Conservation (phyloP, 2,329 filamentous ascomycete genomes). For the Mollisiaceae sp. region DNA sequence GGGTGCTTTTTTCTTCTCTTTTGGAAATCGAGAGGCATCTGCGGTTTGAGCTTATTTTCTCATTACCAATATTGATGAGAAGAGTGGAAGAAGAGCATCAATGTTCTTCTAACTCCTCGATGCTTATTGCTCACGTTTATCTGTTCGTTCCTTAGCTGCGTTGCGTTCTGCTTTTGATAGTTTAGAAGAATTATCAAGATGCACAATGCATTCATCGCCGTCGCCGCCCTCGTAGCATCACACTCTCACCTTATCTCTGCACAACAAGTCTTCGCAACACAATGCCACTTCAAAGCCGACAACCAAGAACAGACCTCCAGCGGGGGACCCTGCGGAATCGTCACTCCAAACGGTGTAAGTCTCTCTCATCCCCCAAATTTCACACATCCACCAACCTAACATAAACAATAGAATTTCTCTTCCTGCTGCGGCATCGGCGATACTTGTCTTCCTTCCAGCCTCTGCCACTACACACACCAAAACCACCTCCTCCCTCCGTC, state of each 20-base stretch:
- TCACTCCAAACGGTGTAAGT: neutral
- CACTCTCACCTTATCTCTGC: neutral
- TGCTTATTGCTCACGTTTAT: neutral
- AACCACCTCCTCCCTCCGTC: neutral
- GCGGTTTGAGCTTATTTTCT: neutral
- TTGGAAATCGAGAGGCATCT: neutral
- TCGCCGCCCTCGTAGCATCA: neutral
- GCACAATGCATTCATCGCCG: neutral
- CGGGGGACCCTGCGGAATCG: neutral
- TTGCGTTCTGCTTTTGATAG: neutral
- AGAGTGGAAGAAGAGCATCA: neutral
- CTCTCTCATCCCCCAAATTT: neutral
- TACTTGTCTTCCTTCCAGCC: neutral
- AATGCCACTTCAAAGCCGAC: slow-evolving; percentile 4
- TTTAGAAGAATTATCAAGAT: neutral
- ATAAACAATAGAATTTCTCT: neutral
- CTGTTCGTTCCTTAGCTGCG: neutral
- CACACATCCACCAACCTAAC: neutral
- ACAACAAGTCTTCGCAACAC: neutral
- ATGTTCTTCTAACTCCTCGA: neutral
- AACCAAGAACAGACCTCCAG: slow-evolving; percentile 7
- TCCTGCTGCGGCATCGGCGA: slow-evolving; percentile 9
- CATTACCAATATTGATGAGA: neutral
- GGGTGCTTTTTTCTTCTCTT: neutral
- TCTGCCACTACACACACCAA: slow-evolving; percentile 13